Conservation (phyloP, 2,329 filamentous ascomycete species). For the Beauveria asiatica region DNA sequence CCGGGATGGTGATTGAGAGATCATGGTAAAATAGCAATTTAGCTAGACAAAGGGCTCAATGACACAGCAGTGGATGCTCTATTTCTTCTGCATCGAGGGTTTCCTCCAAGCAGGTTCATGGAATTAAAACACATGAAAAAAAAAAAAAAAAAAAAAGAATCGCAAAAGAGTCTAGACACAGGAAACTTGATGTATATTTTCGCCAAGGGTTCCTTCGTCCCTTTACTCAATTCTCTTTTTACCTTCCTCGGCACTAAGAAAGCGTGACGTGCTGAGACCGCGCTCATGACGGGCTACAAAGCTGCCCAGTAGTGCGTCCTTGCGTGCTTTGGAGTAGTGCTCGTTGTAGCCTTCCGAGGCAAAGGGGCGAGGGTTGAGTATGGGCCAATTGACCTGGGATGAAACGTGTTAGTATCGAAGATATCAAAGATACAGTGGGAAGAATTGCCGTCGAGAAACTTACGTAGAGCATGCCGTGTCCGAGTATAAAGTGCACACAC, state of each 20-base stretch:
- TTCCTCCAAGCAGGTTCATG: background rate
- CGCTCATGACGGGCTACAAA: slow-evolving; percentile 65
- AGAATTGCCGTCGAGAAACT: slow-evolving; percentile 31
- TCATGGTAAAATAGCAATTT: background rate
- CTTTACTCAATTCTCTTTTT: slow-evolving; percentile 91
- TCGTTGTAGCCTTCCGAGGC: slow-evolving; percentile 85
- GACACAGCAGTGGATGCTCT: background rate
- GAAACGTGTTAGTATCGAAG: slow-evolving; percentile 15
- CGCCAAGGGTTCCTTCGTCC: slow-evolving; percentile 5
- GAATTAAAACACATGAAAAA: background rate
- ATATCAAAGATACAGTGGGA: background rate
- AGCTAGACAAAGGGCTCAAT: background rate
- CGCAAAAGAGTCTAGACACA: background rate
- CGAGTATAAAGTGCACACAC: slow-evolving; percentile 67
- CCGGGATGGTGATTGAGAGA: background rate
- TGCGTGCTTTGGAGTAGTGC: slow-evolving; percentile 70
- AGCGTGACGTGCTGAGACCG: slow-evolving; percentile 71
- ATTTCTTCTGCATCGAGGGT: background rate
- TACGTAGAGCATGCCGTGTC: slow-evolving; percentile 89
- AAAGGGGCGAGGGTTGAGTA: slow-evolving; percentile 81
- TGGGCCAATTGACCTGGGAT: slow-evolving; percentile 89
- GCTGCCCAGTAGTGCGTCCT: slow-evolving; percentile 71
- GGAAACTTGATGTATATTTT: background rate
- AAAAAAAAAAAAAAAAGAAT: background rate
- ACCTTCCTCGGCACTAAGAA: slow-evolving; percentile 85